Evolutionary conservation across 352 stramenopile species (phyloP), one percentile per base, ranked within the genome.

Genomic region (Blastocystis sp.): DNA sequence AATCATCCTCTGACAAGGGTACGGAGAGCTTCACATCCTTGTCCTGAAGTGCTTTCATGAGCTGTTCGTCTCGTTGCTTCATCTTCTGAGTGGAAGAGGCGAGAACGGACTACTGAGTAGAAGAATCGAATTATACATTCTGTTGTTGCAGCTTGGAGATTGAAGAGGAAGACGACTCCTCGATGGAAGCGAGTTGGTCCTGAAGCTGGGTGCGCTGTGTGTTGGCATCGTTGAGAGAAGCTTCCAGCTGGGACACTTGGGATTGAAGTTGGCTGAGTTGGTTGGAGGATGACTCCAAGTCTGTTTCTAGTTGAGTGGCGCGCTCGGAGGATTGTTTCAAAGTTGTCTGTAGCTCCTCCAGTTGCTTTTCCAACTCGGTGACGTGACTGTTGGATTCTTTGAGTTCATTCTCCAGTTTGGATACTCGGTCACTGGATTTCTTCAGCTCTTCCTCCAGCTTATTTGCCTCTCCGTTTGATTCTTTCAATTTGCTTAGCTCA

Each of bases 1-100:
- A 59, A 18, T 32, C 18, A 32, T 16, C 11, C 51, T 59, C 51
- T 59, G 18, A 51, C 44, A 24, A 24, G n/a, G 21, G 14, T 27
- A 81, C 69, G 18, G 44, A 18, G 14, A 81, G 18, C n/a, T 27
- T 40, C 34, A n/a, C 53, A 1, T 81, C 69, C 48, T 81, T 81
- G 21, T 81, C 40, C 3, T 32, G 46, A 18, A 81, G 49, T 29
- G 69, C 69, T 44, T 27, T n/a, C 4, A 64, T 44, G 4, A 65
- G 14, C 36, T 81, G 69, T 40, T 81, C 46, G 6, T 64, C 63
- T 27, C 42, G 27, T 3, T 59, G 21, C 1, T 34, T n/a, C 24
- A 81, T 21, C 36, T 61, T 21, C 18, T 48, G 29, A 38, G 48
- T 64, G 18, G 51, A 48, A 1, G 11, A 1, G 6, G 29, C 34